Evolutionary conservation across 768 basidiomycete genomes (phyloP), one percentile per base, ranked within the genome.

Genomic region (Serendipita sp.): DNA sequence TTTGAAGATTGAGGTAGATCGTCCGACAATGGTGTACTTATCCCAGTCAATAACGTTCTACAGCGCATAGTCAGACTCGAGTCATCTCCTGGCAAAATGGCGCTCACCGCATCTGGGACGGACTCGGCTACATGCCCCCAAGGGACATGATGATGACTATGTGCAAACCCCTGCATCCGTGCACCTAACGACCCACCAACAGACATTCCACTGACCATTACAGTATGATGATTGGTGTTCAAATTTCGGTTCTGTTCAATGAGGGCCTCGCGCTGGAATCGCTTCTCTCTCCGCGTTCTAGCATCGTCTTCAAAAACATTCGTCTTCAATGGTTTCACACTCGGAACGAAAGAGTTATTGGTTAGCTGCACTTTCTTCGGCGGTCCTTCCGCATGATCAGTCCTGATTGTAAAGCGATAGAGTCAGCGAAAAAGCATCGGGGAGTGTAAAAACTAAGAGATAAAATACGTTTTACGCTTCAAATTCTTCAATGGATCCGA

Each of bases 1-100:
- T 77, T 98, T 99, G 79, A 97, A 97, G 30, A 96, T 76, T 69
- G 88, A 88, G 70, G 80, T 79, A 63, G 82, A 92, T 46, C 88
- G 94, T 60, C 96, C 96, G 65, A 95, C 92, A 70, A 99, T 97
- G 4, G 94, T 97, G 74, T 85, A 81, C 66, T 84, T 84, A 76
- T 99, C 96, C 96, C 96, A 99, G 72, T 94, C 86, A 63, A 92
- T 86, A 7, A 95, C 93, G 70, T 94, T 95, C 95, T 98, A 69
- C 3, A 44, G 48, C 48, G 1, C 35, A 41, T 41, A 18, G 32
- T 32, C 46, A 64, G 51, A 30, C 18, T 66, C 60, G 32, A 58
- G 15, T 35, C 41, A 41, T 5, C 41, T 13, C 13, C 41, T 7
- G 41, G 41, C 7, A 13, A 13, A 41, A 13, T 5, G 41, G 56